Evolutionary conservation across 108 stramenopile species (phyloP).

Genomic region (Cyclotella atomus): DNA sequence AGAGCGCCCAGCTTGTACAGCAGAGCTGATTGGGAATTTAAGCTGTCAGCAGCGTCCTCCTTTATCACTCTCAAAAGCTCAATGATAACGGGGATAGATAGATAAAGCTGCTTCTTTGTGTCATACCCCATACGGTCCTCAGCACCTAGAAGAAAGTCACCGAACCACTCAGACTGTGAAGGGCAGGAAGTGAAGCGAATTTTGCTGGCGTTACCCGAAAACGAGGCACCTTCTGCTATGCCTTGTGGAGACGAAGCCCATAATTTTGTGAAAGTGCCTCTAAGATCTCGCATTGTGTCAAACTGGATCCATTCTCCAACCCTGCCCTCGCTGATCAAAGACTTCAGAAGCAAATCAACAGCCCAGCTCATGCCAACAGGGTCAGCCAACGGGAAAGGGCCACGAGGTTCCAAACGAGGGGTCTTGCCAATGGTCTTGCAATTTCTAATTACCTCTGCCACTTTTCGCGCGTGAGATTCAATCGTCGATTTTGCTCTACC

Average conservation of each 20-base stretch:
- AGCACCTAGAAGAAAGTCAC: background rate
- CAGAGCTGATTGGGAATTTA: background rate
- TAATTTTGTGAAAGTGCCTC: conserved; percentile 4
- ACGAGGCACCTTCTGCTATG: background rate
- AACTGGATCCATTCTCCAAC: conserved; percentile 30
- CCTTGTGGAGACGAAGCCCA: conserved; percentile 16
- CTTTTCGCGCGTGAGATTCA: background rate
- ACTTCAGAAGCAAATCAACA: conserved; percentile 22
- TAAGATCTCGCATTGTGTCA: conserved; percentile 20
- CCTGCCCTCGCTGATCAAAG: conserved; percentile 18
- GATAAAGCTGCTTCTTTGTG: background rate
- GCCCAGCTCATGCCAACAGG: conserved; percentile 30
- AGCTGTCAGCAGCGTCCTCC: background rate
- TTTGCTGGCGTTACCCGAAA: background rate
- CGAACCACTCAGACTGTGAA: conserved; percentile 8
- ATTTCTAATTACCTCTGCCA: background rate
- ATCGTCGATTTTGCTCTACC: background rate
- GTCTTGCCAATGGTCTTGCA: conserved; percentile 31
- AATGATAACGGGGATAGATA: background rate
- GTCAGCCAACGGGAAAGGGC: conserved; percentile 34
- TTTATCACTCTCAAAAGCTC: background rate
- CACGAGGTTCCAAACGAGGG: background rate
- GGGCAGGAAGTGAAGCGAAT: background rate
- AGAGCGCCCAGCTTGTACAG: conserved; percentile 16
- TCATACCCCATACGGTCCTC: conserved; percentile 1